Evolutionary conservation across 2,329 filamentous ascomycete species (phyloP), one percentile per base, ranked within the genome.

Genomic region (Ceratocystis papillata): DNA sequence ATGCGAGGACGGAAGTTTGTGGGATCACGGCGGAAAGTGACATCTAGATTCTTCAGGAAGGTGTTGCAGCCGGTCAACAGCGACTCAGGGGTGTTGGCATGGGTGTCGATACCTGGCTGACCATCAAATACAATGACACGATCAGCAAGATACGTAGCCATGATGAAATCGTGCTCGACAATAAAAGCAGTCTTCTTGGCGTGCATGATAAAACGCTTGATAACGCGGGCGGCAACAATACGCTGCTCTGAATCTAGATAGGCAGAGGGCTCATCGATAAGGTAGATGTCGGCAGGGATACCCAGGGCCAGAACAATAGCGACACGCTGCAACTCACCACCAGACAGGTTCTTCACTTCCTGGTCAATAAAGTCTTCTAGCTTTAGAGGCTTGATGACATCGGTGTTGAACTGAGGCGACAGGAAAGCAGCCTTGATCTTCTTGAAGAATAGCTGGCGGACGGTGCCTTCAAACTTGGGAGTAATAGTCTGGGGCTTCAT

Each of bases 401-500:
- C 94, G 15, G 94, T 99, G 81, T 99, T 94, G 83, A 99, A 99
- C 77, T 99, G 94, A 37, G 94, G 94, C 71, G 87, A 94, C 72
- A 99, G 77, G 84, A 99, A 99, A 46, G 93, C 87, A 69, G 91
- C 87, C 83, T 96, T 96, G 79, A 99, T 99, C 81, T 94, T 93
- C 87, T 99, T 99, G 86, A 97, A 96, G 83, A 99, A 97, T 63
- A 99, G 83, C 77, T 96, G 91, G 69, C 94, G 90, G 67, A 99
- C 94, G 48, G 93, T 99, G 70, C 95, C 94, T 70, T 92, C 87
- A 75, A 96, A 99, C 78, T 96, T 99, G 74, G 94, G 94, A 1
- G 92, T 99, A 73, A 99, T 99, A 73, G 95, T 99, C 80, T 99
- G 94, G 22, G 95, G 95, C 83, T 99, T 99, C 91, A 97, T 95